Evolutionary conservation across 352 stramenopile species (phyloP), one percentile per base, ranked within the genome.

Genomic region (Globisporangium splendens): DNA sequence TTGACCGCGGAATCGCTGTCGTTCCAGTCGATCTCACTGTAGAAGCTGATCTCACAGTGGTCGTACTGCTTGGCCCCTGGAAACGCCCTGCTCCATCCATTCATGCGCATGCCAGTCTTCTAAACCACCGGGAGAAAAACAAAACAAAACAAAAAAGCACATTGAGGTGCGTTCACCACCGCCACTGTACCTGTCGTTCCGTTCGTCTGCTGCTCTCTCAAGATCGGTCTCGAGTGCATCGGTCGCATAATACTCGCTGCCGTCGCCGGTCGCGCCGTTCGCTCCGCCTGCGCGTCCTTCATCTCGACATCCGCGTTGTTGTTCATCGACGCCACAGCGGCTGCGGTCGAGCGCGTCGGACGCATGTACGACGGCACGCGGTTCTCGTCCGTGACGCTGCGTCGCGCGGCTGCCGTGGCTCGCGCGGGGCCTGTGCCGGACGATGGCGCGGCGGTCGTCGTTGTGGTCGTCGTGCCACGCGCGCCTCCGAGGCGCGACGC

Each of bases 291-390:
- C 46, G 65, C 46, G 38, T 62, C 59, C 15, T 70, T 57, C 60
- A 65, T 60, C 20, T 53, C 38, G 10, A 68, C 46, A 15, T 67
- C 54, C 0, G 38, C 35, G 41, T 58, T 24, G 56, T 50, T 56
- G 28, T 8, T 35, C 44, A 46, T 21, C 15, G 59, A 52, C 17
- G 43, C 46, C 7, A 35, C 47, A 10, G 49, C 48, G 4, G 50
- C 48, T 15, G 28, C 21, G 6, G 54, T 55, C 18, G 59, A 55
- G 35, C 39, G 54, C 51, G 59, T 62, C n/a, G 57, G 57, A 3
- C 57, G 57, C 47, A 44, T 44, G 42, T 65, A 65, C 51, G 59
- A 59, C 46, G 59, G 59, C 47, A 65, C 53, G 33, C 59, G 52
- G 31, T 65, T 65, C 39, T 63, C 57, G 57, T 63, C 57, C 20